Percentiles rank a stretch among this genome's conserved stretches.
phyloP scores from a whole-genome alignment of 2,329 filamentous ascomycete species.

The Fusarium annulatum region DNA sequence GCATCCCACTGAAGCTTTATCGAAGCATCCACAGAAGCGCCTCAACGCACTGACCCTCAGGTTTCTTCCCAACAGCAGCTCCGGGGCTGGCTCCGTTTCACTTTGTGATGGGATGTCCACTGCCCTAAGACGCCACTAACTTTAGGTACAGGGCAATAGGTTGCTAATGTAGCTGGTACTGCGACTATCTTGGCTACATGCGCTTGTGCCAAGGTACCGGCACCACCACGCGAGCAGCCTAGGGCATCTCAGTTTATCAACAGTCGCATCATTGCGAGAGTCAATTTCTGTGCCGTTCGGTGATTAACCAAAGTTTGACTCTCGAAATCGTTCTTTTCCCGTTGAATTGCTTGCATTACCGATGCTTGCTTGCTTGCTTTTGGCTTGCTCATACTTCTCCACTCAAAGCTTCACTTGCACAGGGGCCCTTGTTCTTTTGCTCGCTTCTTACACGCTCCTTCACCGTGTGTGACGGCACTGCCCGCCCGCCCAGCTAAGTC shows the following conservation, averaged over 20 bases:
- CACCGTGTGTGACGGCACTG: conserved; percentile 45
- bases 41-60: conserved; percentile 34
- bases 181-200: conserved; percentile 13
- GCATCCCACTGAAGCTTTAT: conserved; percentile 37
- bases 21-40: conserved; percentile 41
- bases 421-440: conserved; percentile 27
- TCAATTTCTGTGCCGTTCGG: conserved; percentile 4
- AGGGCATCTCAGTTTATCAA: conserved; percentile 8
- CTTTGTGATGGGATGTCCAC: conserved; percentile 15
- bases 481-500: conserved; percentile 42
- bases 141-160: background rate
- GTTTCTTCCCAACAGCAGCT: conserved; percentile 24
- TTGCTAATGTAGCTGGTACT: conserved; percentile 4
- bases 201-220: conserved; percentile 33
- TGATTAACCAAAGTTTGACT: conserved; percentile 7
- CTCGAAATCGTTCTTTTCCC: conserved; percentile 9
- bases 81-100: conserved; percentile 15
- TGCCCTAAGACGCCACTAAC: conserved; percentile 31
- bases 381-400: conserved; percentile 32
- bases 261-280: conserved; percentile 18
- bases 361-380: conserved; percentile 35
- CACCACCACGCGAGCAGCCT: conserved; percentile 24
- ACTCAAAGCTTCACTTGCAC: conserved; percentile 24
- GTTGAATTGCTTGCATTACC: conserved; percentile 40
- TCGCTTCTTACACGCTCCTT: conserved; percentile 38